Evolutionary conservation across 2,329 filamentous ascomycete species (phyloP), one percentile per base, ranked within the genome.

Genomic region (Mycosphaerella arachidis): DNA sequence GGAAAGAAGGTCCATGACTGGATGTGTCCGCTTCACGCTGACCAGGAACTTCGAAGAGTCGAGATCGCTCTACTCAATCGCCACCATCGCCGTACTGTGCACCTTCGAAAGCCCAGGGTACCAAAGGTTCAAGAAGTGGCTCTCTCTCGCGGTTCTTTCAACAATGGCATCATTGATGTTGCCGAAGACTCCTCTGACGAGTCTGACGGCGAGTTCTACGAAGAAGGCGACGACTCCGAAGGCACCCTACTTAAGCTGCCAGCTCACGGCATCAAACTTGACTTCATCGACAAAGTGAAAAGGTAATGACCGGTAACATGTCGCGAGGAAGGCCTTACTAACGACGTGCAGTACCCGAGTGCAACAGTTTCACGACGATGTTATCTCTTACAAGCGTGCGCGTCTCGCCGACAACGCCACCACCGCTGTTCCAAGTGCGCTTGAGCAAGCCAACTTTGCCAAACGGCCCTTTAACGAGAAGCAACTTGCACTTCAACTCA

Each of bases 21-120:
- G 91, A 88, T 86, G 75, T 99, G 94, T 72, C 93, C 93, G 53
- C 86, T 89, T 64, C 94, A 99, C 72, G 81, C 89, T 46, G 90
- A 94, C 56, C 87, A 93, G 63, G 82, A 92, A 58, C 80, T 96
- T 59, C 77, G 77, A 31, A 77, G 82, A 51, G 76, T 87, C 20
- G 84, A 86, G 8, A 65, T 67, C 6, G 48, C 61, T n/a, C 53
- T 66, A 20, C 65, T 74, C 27, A 62, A 63, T 7, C 66, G 66
- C 33, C 67, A 52, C 30, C 46, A 66, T 27, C 59, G 59, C 8
- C 72, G 75, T 46, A 73, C 70, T 52, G 63, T 74, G n/a, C 78
- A 79, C 67, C 75, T 81, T 57, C 78, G 82, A 60, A 78, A 76
- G 64, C 81, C 80, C 24, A 81, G 78, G 69, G 75, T 81, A 46